Percentiles rank a stretch among this genome's conserved stretches.
These are phyloP conservation scores for Suhomyces sp. DNA, from an alignment of 805 yeast genomes.

Conservation along the genomic window DNA sequence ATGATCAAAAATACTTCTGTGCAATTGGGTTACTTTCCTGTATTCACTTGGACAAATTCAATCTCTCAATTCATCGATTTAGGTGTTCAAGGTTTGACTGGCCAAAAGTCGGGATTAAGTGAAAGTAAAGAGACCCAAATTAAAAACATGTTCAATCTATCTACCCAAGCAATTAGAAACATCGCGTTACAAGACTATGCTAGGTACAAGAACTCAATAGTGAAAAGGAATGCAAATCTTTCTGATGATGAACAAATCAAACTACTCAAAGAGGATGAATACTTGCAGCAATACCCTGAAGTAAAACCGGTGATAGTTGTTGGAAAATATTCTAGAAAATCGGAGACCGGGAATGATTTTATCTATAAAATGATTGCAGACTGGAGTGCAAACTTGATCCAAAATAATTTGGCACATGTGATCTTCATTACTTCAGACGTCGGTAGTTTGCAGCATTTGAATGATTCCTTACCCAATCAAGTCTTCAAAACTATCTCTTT, in stretches of 20 bases:
- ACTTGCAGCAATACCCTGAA: conserved; percentile 80
- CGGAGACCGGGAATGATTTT: conserved; percentile 56
- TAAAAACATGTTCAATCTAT: conserved; percentile 72
- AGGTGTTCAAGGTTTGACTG: conserved; percentile 85
- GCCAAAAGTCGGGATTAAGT: conserved; percentile 87
- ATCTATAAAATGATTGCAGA: conserved; percentile 75
- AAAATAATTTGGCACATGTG: conserved; percentile 84
- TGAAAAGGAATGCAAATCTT: conserved; percentile 18
- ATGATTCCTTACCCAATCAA: conserved; percentile 78
- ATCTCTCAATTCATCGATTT: conserved; percentile 78
- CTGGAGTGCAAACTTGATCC: conserved; percentile 81
- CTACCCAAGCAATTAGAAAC: conserved; percentile 70
- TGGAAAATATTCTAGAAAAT: conserved; percentile 63
- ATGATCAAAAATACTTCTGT: conserved; percentile 67
- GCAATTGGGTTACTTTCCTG: conserved; percentile 88
- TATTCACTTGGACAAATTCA: conserved; percentile 88
- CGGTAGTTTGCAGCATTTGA: conserved; percentile 65
- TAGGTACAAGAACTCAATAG: conserved; percentile 24
- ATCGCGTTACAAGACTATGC: conserved; percentile 43
- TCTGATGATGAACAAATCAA: conserved; percentile 25
- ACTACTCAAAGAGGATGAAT: conserved; percentile 72
- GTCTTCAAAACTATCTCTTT: conserved; percentile 74
- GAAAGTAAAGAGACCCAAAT: conserved; percentile 81
- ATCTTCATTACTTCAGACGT: conserved; percentile 84
- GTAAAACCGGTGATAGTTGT: conserved; percentile 83